These are phyloP conservation scores for Mycena galericulata DNA, from an alignment of 768 basidiomycete genomes.

Conservation along the genomic window DNA sequence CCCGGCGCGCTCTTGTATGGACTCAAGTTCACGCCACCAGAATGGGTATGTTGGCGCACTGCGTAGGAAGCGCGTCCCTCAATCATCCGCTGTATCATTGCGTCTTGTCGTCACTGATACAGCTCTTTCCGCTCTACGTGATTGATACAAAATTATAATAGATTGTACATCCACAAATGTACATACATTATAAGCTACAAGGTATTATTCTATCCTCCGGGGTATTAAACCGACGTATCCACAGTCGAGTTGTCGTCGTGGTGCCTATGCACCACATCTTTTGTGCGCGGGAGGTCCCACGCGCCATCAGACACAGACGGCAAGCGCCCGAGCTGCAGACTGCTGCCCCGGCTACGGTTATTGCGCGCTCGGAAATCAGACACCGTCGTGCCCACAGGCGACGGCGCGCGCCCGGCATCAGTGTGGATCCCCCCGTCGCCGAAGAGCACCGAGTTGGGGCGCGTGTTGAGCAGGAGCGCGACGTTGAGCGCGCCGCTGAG, in stretches of 20 bases:
- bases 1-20: too few relatives aligned
- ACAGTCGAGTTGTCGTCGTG: conserved; percentile 7
- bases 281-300: conserved; percentile 11
- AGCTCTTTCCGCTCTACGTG: too few relatives aligned
- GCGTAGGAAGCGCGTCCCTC: too few relatives aligned
- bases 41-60: too few relatives aligned
- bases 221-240: not conserved
- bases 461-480: conserved; percentile 49
- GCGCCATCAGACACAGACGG: conserved; percentile 11
- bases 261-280: not conserved
- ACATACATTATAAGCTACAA: not conserved
- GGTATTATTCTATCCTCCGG: not conserved
- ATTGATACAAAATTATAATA: too few relatives aligned
- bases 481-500: conserved; percentile 57
- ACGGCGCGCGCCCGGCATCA: conserved; percentile 5
- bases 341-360: not conserved
- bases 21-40: too few relatives aligned
- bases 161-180: too few relatives aligned
- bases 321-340: conserved; percentile 19
- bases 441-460: conserved; percentile 51
- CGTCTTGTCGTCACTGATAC: too few relatives aligned
- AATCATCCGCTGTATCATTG: too few relatives aligned
- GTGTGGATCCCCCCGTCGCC: conserved; percentile 7
- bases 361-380: not conserved
- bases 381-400: not conserved